Evolutionary conservation across 768 basidiomycete species (phyloP).

Genomic region (Tylopilus felleus): DNA sequence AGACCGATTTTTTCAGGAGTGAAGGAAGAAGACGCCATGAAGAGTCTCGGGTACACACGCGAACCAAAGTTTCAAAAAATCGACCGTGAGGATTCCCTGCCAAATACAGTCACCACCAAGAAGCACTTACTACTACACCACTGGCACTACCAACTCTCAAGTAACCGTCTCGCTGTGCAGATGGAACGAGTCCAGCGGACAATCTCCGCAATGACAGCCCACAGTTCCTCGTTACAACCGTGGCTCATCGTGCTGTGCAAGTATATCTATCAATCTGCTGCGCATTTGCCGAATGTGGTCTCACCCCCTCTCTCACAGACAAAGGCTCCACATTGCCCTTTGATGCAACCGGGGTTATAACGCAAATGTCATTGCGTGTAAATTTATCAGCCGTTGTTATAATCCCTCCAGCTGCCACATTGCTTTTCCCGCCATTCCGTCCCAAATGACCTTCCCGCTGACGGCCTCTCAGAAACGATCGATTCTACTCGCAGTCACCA

Average conservation of each 20-base stretch:
- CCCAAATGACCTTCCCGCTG: slow-evolving; percentile 22
- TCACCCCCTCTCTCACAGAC: too few species aligned
- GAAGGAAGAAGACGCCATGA: slow-evolving; percentile 45
- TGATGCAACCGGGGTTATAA: not conserved
- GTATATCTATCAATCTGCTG: too few species aligned
- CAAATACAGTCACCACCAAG: slow-evolving; percentile 7
- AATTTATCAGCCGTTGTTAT: not conserved
- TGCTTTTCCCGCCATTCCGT: not conserved
- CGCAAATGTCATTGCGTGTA: not conserved
- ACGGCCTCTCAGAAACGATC: slow-evolving; percentile 31
- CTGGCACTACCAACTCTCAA: too few species aligned
- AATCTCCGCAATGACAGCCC: too few species aligned
- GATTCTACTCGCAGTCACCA: slow-evolving; percentile 23
- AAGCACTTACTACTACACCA: too few species aligned
- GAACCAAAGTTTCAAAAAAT: slow-evolving; percentile 32
- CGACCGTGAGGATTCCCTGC: slow-evolving; percentile 29
- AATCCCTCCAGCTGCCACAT: too few species aligned
- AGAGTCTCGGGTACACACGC: slow-evolving; percentile 14
- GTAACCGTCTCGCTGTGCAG: too few species aligned
- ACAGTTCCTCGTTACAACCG: too few species aligned
- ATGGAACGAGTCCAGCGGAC: too few species aligned
- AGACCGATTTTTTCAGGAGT: slow-evolving; percentile 40
- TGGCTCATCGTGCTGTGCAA: too few species aligned
- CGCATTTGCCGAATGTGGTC: too few species aligned
- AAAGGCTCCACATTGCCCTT: not conserved